Percentiles rank a stretch among this genome's conserved stretches.
Evolutionary conservation across 2,329 filamentous ascomycete species (phyloP).

Genomic region (Cordyceps javanica): DNA sequence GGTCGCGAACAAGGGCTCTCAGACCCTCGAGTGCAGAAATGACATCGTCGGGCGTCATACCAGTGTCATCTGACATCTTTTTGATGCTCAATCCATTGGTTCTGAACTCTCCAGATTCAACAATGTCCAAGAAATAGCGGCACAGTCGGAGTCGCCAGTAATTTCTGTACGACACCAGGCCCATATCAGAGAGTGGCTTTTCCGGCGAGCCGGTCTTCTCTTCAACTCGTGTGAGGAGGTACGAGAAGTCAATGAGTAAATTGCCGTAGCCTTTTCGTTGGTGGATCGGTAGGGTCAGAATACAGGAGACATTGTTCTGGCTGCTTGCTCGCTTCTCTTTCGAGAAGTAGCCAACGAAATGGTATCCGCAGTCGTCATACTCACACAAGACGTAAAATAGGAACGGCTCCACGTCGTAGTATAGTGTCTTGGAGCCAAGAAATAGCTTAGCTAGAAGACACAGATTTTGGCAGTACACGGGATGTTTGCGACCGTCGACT

Average conservation of each 20-base stretch:
- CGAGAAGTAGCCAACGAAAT: constrained; percentile 98
- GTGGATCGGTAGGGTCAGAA: constrained; percentile 90
- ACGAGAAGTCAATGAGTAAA: constrained; percentile 96
- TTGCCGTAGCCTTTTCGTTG: constrained; percentile 97
- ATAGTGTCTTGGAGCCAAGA: constrained; percentile 95
- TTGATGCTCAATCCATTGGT: constrained; percentile 53
- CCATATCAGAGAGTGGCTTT: constrained; percentile 97
- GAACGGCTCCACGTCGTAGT: constrained; percentile 97
- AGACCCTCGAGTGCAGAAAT: constrained; percentile 89
- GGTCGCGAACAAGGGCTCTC: constrained; percentile 82
- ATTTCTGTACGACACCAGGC: constrained; percentile 90
- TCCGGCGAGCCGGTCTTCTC: constrained; percentile 92
- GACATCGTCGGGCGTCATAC: constrained; percentile 94
- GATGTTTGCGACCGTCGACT: constrained; percentile 93
- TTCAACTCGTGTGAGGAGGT: constrained; percentile 88
- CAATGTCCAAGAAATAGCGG: constrained; percentile 62
- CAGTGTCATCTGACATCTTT: constrained; percentile 78
- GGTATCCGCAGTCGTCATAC: constrained; percentile 84
- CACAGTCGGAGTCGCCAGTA: constrained; percentile 93
- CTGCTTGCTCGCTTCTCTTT: constrained; percentile 95
- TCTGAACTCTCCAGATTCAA: constrained; percentile 24
- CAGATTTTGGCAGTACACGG: constrained; percentile 97
- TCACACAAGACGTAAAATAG: constrained; percentile 96
- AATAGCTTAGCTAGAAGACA: constrained; percentile 95
- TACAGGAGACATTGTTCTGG: constrained; percentile 96